Evolutionary conservation across 352 stramenopile species (phyloP).

Genomic region (Globisporangium nunn): DNA sequence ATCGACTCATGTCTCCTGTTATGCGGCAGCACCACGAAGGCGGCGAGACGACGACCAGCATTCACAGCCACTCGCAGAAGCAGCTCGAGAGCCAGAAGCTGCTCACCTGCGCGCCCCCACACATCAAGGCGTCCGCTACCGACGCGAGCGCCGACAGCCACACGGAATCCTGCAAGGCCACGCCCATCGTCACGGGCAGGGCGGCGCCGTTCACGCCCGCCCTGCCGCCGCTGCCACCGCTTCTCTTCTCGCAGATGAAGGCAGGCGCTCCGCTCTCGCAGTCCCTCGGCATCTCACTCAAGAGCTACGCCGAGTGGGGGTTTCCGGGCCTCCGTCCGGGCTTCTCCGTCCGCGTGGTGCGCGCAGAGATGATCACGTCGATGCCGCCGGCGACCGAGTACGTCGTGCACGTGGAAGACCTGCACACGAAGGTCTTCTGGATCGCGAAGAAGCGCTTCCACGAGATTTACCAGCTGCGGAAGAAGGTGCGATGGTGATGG

Average conservation of each 20-base stretch:
- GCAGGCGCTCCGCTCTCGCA: constrained; percentile 14
- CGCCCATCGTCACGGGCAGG: constrained; percentile 11
- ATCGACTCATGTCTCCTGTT: constrained; percentile 1
- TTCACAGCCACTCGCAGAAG: constrained; percentile 20
- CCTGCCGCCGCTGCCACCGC: constrained; percentile 43
- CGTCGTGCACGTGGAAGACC: constrained; percentile 64
- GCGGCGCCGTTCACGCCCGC: constrained; percentile 17
- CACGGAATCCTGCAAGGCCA: constrained; percentile 2
- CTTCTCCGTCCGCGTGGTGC: constrained; percentile 64
- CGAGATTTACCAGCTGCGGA: constrained; percentile 63
- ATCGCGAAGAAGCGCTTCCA: constrained; percentile 76
- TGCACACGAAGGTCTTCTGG: constrained; percentile 82
- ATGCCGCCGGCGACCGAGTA: constrained; percentile 67
- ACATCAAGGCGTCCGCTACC: background rate
- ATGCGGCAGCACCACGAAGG: constrained; percentile 10
- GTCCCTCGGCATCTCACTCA: constrained; percentile 36
- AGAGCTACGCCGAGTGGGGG: constrained; percentile 44
- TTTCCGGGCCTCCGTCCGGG: constrained; percentile 46
- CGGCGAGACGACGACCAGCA: background rate
- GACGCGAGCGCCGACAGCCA: background rate
- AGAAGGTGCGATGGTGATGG: constrained; percentile 28
- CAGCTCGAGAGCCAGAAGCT: constrained; percentile 22
- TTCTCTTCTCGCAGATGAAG: constrained; percentile 49
- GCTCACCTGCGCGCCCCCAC: constrained; percentile 13
- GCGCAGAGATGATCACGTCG: constrained; percentile 42